Evolutionary conservation across 2,329 filamentous ascomycete species (phyloP).

Genomic region (Aureobasidium subglaciale): DNA sequence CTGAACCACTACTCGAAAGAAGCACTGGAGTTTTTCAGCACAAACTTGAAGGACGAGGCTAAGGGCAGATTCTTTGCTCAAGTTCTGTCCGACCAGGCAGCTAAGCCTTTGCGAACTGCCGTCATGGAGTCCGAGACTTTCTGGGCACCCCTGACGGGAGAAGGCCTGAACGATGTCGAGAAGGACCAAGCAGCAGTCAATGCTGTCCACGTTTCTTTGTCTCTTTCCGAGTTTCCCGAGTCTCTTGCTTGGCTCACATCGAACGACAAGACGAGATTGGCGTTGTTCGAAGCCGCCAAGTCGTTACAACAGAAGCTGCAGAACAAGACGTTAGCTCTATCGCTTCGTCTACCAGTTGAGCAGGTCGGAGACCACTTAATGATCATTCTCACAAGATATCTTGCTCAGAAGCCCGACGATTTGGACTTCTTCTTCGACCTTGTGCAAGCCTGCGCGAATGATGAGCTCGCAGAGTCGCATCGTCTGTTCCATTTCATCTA

Average conservation of each 20-base stretch:
- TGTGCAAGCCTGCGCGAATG: conserved; percentile 74
- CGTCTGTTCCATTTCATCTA: conserved; percentile 78
- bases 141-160: conserved; percentile 55
- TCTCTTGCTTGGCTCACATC: conserved; percentile 60
- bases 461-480: conserved; percentile 72
- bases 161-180: conserved; percentile 52
- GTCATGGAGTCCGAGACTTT: conserved; percentile 69
- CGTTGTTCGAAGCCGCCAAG: conserved; percentile 59
- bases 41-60: conserved; percentile 71
- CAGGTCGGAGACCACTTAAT: conserved; percentile 87
- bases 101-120: conserved; percentile 64
- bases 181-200: conserved; percentile 78
- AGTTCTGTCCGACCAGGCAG: conserved; percentile 68
- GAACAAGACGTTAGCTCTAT: conserved; percentile 59
- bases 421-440: conserved; percentile 76
- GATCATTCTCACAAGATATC: conserved; percentile 71
- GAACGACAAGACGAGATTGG: conserved; percentile 51
- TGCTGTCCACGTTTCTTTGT: conserved; percentile 75
- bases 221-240: conserved; percentile 61
- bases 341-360: conserved; percentile 74
- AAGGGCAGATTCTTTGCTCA: conserved; percentile 91
- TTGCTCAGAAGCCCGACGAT: conserved; percentile 59
- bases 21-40: conserved; percentile 72
- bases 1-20: conserved; percentile 89
- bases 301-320: conserved; percentile 71